Evolutionary conservation across 495 filamentous ascomycete species (phyloP), one percentile per base, ranked within the genome.

Genomic region (Xylaria bambusicola): DNA sequence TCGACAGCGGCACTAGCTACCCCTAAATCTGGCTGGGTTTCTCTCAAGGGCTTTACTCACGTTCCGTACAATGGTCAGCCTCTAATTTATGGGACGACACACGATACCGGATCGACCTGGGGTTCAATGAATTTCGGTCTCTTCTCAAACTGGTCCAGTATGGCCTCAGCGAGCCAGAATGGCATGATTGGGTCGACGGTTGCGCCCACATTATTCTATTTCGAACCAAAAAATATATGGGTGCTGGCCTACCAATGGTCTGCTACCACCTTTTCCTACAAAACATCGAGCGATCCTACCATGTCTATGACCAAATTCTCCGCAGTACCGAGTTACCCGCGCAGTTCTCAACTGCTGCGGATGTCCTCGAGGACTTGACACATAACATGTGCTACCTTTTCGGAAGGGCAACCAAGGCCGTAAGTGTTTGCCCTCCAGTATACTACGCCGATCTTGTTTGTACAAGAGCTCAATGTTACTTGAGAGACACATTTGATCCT

Each of bases 371-470:
- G 51, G 73, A 77, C 17, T 64, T 86, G 2, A 87, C 86, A 0
- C 80, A 88, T 58, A 83, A 83, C 58, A 74, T 89, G 67, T 87
- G 85, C 65, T 87, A 87, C 60, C 67, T 85, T 6, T 89, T 83
- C 56, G 83, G 81, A 0, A 80, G 87, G 2, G 85, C 87, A 0
- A 88, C 86, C 0, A 86, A 82, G 65, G 80, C 83, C 1, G 85
- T 89, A 13, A 83, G 79, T 52, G 71, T 87, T 13, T 86, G 82
- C 54, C 84, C 86, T 6, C 86, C 86, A 0, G 86, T 84, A 0
- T 88, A 87, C 69, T 88, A 88, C 58, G 86, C 86, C 1, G 86
- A 89, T 72, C 62, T 87, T 6, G 77, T 83, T 3, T 88, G 85
- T 49, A 80, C 82, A 35, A 75, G 86, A 3, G 83, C 83, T 0